Evolutionary conservation across 2,329 filamentous ascomycete species (phyloP).

Genomic region (Ascochyta lentis): DNA sequence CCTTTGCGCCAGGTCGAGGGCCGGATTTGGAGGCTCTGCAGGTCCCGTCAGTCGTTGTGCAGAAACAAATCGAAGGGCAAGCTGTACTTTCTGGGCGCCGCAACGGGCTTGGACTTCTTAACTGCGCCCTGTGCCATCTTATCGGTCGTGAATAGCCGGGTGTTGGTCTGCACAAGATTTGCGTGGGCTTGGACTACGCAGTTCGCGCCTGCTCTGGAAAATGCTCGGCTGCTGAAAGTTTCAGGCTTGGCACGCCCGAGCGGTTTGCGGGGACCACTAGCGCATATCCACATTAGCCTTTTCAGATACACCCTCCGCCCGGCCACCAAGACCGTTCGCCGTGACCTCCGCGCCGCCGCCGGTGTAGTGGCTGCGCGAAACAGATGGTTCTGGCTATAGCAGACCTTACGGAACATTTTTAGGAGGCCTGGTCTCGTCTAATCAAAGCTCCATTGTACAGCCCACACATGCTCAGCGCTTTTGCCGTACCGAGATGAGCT

Average conservation of each 20-base stretch:
- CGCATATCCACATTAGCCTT: constrained; percentile 35
- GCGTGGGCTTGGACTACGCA: neutral
- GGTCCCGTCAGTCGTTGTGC: constrained; percentile 10
- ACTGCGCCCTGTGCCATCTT: constrained; percentile 58
- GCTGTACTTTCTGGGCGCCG: constrained; percentile 48
- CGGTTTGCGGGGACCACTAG: constrained; percentile 25
- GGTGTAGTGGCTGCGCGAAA: neutral
- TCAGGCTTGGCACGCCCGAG: constrained; percentile 20
- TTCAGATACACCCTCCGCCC: constrained; percentile 25
- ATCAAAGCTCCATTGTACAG: neutral
- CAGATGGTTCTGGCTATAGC: neutral
- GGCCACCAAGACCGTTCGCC: constrained; percentile 25
- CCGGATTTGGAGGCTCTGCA: constrained; percentile 48
- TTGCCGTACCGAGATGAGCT: neutral
- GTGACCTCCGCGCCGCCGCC: neutral
- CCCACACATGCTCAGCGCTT: neutral
- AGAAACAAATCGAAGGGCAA: neutral
- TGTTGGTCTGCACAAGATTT: neutral
- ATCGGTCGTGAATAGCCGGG: neutral
- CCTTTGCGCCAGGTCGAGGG: constrained; percentile 65
- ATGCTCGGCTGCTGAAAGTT: constrained; percentile 24
- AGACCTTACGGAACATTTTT: constrained; percentile 7
- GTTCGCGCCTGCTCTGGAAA: constrained; percentile 16
- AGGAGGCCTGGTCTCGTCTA: neutral
- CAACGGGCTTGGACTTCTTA: constrained; percentile 54